Percentiles rank a stretch among this genome's conserved stretches.
These are phyloP conservation scores for Stagonosporopsis cucurbitacearum DNA, from an alignment of 2,329 filamentous ascomycete genomes.

Conservation along the genomic window DNA sequence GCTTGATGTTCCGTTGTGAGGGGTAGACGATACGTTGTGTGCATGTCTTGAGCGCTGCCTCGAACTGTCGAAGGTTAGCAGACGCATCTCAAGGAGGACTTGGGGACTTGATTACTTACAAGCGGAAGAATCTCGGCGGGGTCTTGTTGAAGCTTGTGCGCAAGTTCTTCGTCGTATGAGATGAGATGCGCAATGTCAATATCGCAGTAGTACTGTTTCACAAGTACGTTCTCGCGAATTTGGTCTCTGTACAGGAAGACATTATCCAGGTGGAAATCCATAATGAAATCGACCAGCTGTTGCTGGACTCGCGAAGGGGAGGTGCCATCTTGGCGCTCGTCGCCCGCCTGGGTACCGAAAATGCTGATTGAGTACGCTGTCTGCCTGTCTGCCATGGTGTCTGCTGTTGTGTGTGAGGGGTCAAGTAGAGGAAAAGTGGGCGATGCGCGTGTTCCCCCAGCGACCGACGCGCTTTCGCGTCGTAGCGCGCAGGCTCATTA, in stretches of 20 bases:
- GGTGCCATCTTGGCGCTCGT: constrained; percentile 40
- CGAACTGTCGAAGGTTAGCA: constrained; percentile 69
- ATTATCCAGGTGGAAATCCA: constrained; percentile 93
- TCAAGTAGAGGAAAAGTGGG: constrained; percentile 18
- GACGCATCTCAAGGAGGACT: background rate
- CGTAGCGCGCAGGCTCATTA: constrained; percentile 14
- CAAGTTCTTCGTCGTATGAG: constrained; percentile 93
- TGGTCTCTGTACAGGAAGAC: constrained; percentile 97
- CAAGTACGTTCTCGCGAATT: constrained; percentile 88
- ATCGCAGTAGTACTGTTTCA: constrained; percentile 95
- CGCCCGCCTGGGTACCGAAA: constrained; percentile 59
- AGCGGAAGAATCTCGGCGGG: constrained; percentile 92
- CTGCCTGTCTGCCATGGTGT: constrained; percentile 68
- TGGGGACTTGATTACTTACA: constrained; percentile 64
- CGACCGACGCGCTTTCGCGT: constrained; percentile 32
- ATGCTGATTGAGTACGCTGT: constrained; percentile 86
- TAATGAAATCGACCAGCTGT: constrained; percentile 86
- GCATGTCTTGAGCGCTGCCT: constrained; percentile 86
- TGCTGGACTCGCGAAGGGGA: constrained; percentile 64
- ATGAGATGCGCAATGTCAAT: constrained; percentile 95
- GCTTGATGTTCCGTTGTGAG: constrained; percentile 66
- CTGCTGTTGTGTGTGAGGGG: constrained; percentile 23
- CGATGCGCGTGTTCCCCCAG: constrained; percentile 26
- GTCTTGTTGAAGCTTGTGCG: constrained; percentile 85
- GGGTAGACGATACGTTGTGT: constrained; percentile 94